Conservation (phyloP, 139 green algal species). For the Nannochloris sp. region DNA sequence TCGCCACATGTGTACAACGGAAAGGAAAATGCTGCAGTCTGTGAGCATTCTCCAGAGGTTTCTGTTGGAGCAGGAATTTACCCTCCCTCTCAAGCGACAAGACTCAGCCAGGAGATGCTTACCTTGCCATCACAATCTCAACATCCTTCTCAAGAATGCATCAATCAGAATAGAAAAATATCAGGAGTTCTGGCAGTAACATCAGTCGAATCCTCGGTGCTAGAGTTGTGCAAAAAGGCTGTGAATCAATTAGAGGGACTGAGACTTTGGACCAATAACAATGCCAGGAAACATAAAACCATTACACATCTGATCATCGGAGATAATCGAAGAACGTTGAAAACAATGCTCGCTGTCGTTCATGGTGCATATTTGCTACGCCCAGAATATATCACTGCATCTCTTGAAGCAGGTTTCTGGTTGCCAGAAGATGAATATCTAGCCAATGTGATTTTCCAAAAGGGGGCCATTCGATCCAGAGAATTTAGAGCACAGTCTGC, state of each 20-base stretch:
- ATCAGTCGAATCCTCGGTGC: constrained; percentile 1
- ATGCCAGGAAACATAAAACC: constrained; percentile 28
- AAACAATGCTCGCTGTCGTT: constrained; percentile 53
- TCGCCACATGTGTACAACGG: too few relatives aligned
- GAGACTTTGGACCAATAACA: constrained; percentile 16
- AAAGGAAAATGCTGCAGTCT: too few relatives aligned
- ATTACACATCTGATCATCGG: constrained; percentile 54
- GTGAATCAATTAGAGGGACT: constrained; percentile 14
- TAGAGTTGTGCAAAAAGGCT: constrained; percentile 14
- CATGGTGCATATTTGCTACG: constrained; percentile 44
- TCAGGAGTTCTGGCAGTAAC: constrained; percentile 18
- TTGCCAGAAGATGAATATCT: constrained; percentile 34
- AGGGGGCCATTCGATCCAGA: constrained; percentile 15
- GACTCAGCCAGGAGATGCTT: too few relatives aligned
- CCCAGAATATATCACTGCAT: constrained; percentile 47
- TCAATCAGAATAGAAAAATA: background rate
- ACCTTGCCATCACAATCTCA: too few relatives aligned
- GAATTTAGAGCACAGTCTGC: too few relatives aligned
- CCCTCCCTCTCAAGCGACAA: too few relatives aligned
- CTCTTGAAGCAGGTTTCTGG: constrained; percentile 44
- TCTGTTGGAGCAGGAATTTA: too few relatives aligned
- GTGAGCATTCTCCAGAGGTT: too few relatives aligned
- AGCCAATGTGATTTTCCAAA: constrained; percentile 21
- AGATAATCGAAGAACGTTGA: constrained; percentile 42
- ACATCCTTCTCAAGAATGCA: too few relatives aligned